phyloP scores from a whole-genome alignment of 2,329 filamentous ascomycete species.

The Microdochium trichocladiopsis region DNA sequence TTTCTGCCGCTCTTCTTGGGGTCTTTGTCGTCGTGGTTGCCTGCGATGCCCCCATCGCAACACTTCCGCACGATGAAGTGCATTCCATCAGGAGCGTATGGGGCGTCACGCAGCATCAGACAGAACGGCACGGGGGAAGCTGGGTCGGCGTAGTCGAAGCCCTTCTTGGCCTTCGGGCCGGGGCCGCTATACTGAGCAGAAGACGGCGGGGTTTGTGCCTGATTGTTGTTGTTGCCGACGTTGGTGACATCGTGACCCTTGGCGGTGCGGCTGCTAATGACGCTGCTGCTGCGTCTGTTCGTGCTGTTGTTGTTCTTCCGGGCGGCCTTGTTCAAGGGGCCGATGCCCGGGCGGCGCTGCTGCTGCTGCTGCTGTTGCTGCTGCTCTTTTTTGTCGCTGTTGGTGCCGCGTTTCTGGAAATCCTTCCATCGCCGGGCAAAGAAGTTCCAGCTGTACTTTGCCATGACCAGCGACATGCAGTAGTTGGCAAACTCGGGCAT shows the following conservation, averaged over 20 bases:
- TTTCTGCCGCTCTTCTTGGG: too few species aligned
- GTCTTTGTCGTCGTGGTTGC: too few species aligned
- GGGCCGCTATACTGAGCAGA: too few species aligned
- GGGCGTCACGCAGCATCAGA: neutral
- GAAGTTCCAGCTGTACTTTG: conserved; percentile 5
- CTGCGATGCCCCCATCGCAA: neutral
- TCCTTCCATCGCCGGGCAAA: neutral
- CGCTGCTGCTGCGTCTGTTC: neutral
- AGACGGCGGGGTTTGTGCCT: neutral
- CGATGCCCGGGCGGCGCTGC: neutral
- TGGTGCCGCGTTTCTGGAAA: neutral
- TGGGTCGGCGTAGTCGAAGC: neutral
- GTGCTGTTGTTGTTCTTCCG: neutral
- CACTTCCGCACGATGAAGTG: neutral
- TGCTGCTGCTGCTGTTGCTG: neutral
- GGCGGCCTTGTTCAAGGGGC: too few species aligned
- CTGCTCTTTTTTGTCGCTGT: neutral
- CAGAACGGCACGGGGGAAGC: neutral
- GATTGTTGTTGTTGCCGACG: neutral
- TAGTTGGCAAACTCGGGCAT: conserved; percentile 7
- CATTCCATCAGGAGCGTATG: neutral
- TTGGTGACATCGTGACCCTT: too few species aligned
- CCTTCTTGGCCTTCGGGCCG: neutral
- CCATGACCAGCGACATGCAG: conserved; percentile 5
- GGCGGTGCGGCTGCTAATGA: too few species aligned